Base-by-base conservation (phyloP, 2,329 filamentous ascomycete species). In the Botrytis deweyae region DNA sequence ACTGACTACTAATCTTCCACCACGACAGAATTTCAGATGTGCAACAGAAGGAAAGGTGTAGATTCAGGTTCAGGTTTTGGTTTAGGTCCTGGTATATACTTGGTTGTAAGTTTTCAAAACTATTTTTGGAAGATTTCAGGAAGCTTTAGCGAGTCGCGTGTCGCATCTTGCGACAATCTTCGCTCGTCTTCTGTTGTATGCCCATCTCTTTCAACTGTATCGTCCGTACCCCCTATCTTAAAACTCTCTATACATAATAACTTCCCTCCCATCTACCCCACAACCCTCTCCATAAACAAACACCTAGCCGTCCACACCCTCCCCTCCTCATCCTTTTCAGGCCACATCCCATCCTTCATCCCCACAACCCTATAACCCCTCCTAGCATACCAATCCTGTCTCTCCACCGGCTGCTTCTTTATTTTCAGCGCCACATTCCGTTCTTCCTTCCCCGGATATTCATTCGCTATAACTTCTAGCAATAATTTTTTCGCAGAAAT, bases 381-480 rank as follows among this genome's bases (percentile, higher is more conserved):
- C 58, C 79, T 75, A 29, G 49, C 74, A 73, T 80, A 80, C 79
- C 79, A 80, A 61, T 78, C 74, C 18, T 76, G 67, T 49, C 66
- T 64, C 52, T 61, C 46, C 36, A 77, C 73, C 29, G 18, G 8
- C 42, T 74, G 73, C 25, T 66, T 22, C n/a, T 65, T n/a, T 42
- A 40, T 40, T 44, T 75, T 76, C 22, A 77, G 46, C 6, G 76
- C 78, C 1, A 22, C 36, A 59, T n/a, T 70, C 44, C 67, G 74
- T 40, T 75, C 76, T 14, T 22, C 49, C 33, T 67, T 74, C 0
- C 66, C 71, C 1, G 52, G 42, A 65, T 75, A 74, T 20, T 78
- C 73, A 49, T 77, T 76, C 0, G 74, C 72, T 0, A 69, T 58
- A 1, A 76, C 77, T 66, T 76, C 74, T 22, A 80, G 29, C 2